Conservation (phyloP, 228 moss, liverwort and hornwort genomes). For the Sphagnum magellanicum region DNA sequence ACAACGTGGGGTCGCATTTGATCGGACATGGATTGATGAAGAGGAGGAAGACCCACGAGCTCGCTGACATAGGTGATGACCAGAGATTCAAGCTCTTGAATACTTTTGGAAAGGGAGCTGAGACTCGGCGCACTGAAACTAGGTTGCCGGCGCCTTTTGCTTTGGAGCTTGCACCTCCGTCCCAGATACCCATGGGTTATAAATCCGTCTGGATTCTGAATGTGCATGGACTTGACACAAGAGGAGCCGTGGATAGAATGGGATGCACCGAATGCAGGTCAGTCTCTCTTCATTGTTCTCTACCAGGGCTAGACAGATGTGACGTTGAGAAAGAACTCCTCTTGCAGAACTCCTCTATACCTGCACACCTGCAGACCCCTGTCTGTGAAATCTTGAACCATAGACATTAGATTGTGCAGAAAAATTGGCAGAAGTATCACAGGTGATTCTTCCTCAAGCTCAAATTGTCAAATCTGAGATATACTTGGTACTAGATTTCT, state of each 20-base stretch:
- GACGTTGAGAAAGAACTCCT: too few relatives aligned
- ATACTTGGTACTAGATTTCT: too few relatives aligned
- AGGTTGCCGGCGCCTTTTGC: slow-evolving; percentile 20
- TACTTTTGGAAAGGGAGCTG: slow-evolving; percentile 29
- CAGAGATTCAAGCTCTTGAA: neutral
- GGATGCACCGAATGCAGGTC: slow-evolving; percentile 26
- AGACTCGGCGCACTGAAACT: slow-evolving; percentile 30
- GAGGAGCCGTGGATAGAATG: slow-evolving; percentile 16
- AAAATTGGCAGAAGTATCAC: too few relatives aligned
- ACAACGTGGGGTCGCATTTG: neutral
- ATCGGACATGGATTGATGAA: neutral
- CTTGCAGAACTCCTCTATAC: too few relatives aligned
- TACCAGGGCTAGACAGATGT: too few relatives aligned
- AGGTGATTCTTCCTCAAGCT: too few relatives aligned
- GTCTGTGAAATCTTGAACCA: too few relatives aligned
- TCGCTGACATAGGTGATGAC: neutral
- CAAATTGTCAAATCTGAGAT: too few relatives aligned
- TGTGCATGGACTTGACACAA: slow-evolving; percentile 37
- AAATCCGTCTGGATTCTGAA: slow-evolving; percentile 27
- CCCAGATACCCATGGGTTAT: slow-evolving; percentile 10
- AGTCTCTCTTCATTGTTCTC: neutral
- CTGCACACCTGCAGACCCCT: too few relatives aligned
- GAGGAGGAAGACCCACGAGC: too few relatives aligned
- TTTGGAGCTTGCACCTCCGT: slow-evolving; percentile 11
- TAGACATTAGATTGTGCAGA: too few relatives aligned